Conservation (phyloP, 2,329 filamentous ascomycete genomes). For the Fusarium setosum region DNA sequence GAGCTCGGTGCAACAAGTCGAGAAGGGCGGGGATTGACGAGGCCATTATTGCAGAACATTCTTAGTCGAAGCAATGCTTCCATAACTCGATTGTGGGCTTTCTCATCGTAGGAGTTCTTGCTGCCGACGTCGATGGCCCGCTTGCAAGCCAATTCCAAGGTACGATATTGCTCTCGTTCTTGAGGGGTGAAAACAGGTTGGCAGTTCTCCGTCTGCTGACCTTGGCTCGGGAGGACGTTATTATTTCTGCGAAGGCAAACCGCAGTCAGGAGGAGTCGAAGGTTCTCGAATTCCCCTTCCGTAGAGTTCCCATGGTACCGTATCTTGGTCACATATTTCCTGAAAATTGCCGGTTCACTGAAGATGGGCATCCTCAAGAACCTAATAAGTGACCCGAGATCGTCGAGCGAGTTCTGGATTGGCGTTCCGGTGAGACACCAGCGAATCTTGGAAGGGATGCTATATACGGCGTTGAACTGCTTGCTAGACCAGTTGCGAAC, state of each 20-base stretch:
- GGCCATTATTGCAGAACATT: not conserved
- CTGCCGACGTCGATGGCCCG: not conserved
- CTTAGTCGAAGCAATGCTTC: not conserved
- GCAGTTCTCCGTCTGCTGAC: not conserved
- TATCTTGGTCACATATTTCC: not conserved
- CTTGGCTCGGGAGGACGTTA: not conserved
- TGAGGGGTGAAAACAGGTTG: not conserved
- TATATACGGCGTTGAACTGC: not conserved
- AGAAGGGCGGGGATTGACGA: not conserved
- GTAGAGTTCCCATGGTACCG: not conserved
- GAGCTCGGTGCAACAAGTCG: not conserved
- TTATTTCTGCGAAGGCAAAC: not conserved
- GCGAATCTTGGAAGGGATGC: not conserved
- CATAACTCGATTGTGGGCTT: not conserved
- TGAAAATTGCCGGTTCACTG: not conserved
- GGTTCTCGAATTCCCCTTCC: not conserved
- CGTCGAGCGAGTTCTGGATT: conserved; percentile 7
- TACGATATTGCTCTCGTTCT: not conserved
- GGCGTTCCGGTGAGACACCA: conserved; percentile 14
- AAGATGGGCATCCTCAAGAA: not conserved
- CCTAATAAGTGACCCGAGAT: not conserved
- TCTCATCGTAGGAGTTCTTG: not conserved
- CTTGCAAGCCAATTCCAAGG: not conserved
- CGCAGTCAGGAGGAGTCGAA: not conserved
- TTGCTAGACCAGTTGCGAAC: not conserved